Evolutionary conservation across 225 moss, liverwort and hornwort species (phyloP).

Genomic region (Takakia lepidozioides): DNA sequence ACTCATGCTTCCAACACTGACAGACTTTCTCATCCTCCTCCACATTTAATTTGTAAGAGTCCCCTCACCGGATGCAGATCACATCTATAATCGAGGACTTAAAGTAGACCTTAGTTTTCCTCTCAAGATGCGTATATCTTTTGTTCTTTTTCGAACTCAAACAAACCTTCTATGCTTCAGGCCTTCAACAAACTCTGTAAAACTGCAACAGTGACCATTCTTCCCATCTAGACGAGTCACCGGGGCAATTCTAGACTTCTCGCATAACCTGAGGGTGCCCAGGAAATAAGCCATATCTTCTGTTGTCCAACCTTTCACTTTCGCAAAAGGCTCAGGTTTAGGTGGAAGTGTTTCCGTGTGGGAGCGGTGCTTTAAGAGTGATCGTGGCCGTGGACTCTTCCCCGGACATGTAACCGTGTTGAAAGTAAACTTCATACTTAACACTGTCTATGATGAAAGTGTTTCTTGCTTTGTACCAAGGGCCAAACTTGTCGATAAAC

Average conservation of each 20-base stretch:
- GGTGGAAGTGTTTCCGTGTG: too few relatives aligned
- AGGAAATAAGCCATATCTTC: conserved; percentile 35
- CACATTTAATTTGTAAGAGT: too few relatives aligned
- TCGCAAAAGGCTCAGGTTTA: not conserved
- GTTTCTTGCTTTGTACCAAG: not conserved
- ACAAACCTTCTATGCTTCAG: conserved; percentile 25
- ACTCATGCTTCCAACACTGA: too few relatives aligned
- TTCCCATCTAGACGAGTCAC: conserved; percentile 11
- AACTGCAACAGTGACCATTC: conserved; percentile 17
- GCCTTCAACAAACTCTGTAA: conserved; percentile 17
- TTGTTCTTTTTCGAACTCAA: too few relatives aligned
- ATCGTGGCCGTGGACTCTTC: not conserved
- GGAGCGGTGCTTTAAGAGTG: too few relatives aligned
- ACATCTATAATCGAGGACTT: too few relatives aligned
- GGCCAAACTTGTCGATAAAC: conserved; percentile 3
- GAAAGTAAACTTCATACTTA: not conserved
- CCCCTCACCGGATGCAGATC: too few relatives aligned
- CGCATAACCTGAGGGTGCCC: conserved; percentile 10
- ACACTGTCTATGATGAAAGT: not conserved
- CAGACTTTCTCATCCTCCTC: too few relatives aligned
- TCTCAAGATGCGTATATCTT: too few relatives aligned
- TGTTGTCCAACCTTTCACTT: conserved; percentile 9
- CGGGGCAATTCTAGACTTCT: conserved; percentile 8
- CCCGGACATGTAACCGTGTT: not conserved
- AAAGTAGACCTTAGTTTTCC: too few relatives aligned